Percentiles rank a stretch among this genome's conserved stretches.
phyloP scores from a whole-genome alignment of 257 asterid species.

The Cynanchum wilfordii region DNA sequence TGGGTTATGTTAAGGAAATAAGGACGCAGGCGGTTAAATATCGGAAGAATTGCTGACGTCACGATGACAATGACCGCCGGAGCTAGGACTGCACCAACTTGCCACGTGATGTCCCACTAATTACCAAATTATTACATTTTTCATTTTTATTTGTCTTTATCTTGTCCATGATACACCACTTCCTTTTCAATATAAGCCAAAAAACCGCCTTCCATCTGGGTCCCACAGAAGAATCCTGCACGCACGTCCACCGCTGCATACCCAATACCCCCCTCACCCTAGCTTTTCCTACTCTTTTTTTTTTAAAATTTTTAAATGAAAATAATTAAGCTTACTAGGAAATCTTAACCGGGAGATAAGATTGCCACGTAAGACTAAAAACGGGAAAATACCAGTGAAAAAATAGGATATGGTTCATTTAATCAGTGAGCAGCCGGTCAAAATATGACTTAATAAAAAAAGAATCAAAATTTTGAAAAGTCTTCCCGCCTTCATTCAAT shows the following conservation, averaged over 20 bases:
- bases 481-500: constrained; percentile 25
- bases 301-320: too few relatives aligned
- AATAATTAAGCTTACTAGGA: too few relatives aligned
- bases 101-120: background rate
- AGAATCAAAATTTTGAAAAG: constrained; percentile 17
- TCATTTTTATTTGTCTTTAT: background rate
- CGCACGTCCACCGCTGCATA: background rate
- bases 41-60: background rate
- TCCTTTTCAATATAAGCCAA: background rate
- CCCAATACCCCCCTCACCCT: too few relatives aligned
- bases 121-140: background rate
- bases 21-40: too few relatives aligned
- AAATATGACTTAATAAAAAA: too few relatives aligned
- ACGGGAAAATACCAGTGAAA: background rate
- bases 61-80: background rate
- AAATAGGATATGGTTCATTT: background rate
- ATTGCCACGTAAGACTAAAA: background rate
- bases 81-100: background rate
- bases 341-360: background rate
- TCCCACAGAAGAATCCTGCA: background rate
- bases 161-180: background rate
- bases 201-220: background rate
- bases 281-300: too few relatives aligned
- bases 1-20: too few relatives aligned
- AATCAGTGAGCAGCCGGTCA: constrained; percentile 11